Evolutionary conservation across 352 stramenopile species (phyloP).

Genomic region (Heterotrichella gracilis): DNA sequence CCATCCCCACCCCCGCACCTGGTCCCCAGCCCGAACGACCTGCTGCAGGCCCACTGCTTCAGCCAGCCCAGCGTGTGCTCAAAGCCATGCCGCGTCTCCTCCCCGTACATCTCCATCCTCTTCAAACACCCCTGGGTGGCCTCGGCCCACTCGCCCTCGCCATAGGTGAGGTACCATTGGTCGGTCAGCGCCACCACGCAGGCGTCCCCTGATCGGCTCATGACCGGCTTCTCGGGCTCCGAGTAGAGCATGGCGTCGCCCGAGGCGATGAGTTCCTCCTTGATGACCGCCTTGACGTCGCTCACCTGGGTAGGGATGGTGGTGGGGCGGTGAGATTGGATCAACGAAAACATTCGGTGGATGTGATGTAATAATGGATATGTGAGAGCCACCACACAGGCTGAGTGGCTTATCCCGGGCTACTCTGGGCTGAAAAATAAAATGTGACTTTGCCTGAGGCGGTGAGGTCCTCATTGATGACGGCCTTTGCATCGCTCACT

Average conservation of each 20-base stretch:
- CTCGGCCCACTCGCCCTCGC: conserved; percentile 80
- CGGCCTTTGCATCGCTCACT: no score
- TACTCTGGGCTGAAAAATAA: no score
- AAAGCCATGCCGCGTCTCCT: conserved; percentile 29
- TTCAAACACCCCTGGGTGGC: conserved; percentile 66
- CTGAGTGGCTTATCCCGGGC: no score
- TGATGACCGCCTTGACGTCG: conserved; percentile 78
- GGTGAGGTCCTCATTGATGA: no score
- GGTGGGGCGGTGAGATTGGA: no score
- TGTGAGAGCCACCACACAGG: no score
- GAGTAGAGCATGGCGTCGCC: conserved; percentile 78
- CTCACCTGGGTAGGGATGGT: conserved; percentile 46
- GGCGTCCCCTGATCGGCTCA: conserved; percentile 80
- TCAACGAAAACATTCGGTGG: no score
- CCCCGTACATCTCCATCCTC: conserved; percentile 35
- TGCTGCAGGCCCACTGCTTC: conserved; percentile 92
- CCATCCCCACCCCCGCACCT: no score
- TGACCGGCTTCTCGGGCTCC: conserved; percentile 82
- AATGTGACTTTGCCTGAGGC: no score
- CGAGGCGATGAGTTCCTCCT: conserved; percentile 67
- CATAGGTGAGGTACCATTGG: conserved; percentile 55
- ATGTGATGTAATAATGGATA: no score
- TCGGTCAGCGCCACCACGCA: conserved; percentile 94
- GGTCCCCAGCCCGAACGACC: conserved; percentile 75
- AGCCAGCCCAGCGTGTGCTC: conserved; percentile 89